Percentiles rank a stretch among this genome's conserved stretches.
Evolutionary conservation across 805 yeast genomes (phyloP).

Genomic region (Yarrowia deformans): DNA sequence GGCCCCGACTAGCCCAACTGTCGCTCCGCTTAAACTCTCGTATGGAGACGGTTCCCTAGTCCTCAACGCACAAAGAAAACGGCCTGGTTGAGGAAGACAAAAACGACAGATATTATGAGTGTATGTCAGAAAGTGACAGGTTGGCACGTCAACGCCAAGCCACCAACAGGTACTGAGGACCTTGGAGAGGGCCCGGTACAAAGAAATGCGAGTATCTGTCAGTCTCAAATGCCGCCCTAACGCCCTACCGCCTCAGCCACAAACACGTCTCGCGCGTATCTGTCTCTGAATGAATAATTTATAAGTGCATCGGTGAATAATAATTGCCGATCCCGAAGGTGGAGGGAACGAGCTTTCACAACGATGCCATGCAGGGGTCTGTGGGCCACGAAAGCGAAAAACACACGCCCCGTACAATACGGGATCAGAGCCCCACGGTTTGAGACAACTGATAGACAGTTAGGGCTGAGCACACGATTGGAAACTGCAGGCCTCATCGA

Average conservation of each 20-base stretch:
- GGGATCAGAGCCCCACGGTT: background rate
- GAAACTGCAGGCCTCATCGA: background rate
- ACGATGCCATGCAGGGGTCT: conserved; percentile 22
- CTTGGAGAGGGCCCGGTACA: too few relatives aligned
- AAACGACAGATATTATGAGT: too few relatives aligned
- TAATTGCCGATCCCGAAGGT: conserved; percentile 16
- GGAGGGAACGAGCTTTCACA: background rate
- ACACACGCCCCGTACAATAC: background rate
- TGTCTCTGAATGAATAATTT: background rate
- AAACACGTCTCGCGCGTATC: too few relatives aligned
- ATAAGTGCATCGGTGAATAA: background rate
- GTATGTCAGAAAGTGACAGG: too few relatives aligned
- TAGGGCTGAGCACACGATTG: background rate
- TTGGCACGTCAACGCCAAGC: too few relatives aligned
- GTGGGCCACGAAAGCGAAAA: background rate
- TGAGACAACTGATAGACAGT: background rate
- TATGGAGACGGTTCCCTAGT: conserved; percentile 12
- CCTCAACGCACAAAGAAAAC: background rate
- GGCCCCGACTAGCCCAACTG: conserved; percentile 27
- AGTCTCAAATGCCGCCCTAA: too few relatives aligned
- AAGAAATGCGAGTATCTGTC: too few relatives aligned
- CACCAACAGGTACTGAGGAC: too few relatives aligned
- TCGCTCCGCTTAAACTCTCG: conserved; percentile 15
- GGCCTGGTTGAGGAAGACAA: background rate
- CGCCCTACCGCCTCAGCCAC: too few relatives aligned